phyloP scores from a whole-genome alignment of 768 basidiomycete genomes.

The Suillus plorans region DNA sequence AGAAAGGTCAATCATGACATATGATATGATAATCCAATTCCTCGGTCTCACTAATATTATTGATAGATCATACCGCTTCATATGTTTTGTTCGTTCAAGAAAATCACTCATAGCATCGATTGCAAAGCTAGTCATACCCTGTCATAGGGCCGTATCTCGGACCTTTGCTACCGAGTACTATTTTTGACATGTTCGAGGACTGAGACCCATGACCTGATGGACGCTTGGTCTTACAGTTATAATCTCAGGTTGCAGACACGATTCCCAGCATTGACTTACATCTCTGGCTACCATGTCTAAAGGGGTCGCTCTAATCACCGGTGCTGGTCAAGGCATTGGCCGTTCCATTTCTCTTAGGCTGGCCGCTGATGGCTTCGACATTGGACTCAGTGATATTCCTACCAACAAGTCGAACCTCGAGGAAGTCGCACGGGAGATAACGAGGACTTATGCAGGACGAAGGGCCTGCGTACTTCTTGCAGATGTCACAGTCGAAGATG shows the following conservation, averaged over 20 bases:
- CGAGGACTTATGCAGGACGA: conserved; percentile 21
- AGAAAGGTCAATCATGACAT: background rate
- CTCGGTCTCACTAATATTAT: background rate
- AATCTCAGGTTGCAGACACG: background rate
- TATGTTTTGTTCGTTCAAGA: background rate
- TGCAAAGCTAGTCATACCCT: background rate
- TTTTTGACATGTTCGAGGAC: background rate
- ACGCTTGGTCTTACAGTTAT: background rate
- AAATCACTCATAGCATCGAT: background rate
- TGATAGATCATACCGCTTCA: background rate
- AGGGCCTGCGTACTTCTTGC: conserved; percentile 27
- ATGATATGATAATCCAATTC: background rate
- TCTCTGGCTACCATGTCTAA: conserved; percentile 8
- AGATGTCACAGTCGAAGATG: conserved; percentile 42
- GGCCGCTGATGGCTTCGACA: conserved; percentile 32
- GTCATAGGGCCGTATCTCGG: background rate
- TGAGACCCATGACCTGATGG: background rate
- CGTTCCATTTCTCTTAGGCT: conserved; percentile 34
- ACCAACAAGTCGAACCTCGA: conserved; percentile 18
- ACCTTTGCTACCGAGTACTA: background rate
- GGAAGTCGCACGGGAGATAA: conserved; percentile 29
- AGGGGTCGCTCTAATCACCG: conserved; percentile 36
- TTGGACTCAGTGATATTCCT: conserved; percentile 32
- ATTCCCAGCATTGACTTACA: background rate
- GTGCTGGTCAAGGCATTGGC: conserved; percentile 30